Percentiles rank a stretch among this genome's conserved stretches.
Evolutionary conservation across 345 rosid species (phyloP).

Genomic region (Syzygium aromaticum): DNA sequence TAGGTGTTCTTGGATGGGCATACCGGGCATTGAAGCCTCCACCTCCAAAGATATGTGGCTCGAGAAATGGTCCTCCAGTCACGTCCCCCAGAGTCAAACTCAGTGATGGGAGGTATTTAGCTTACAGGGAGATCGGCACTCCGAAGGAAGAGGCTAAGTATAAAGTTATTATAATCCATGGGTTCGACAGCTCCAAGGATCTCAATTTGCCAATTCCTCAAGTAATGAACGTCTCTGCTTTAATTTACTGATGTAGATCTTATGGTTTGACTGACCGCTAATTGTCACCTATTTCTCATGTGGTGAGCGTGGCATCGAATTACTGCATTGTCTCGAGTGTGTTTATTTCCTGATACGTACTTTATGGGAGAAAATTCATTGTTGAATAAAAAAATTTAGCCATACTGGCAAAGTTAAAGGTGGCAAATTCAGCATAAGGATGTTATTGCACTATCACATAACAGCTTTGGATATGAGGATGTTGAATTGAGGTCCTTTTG

Average conservation of each 20-base stretch:
- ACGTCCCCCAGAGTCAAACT: constrained; percentile 68
- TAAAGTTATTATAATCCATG: constrained; percentile 59
- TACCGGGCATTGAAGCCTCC: constrained; percentile 55
- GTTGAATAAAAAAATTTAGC: background rate
- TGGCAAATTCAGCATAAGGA: background rate
- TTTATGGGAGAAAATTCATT: background rate
- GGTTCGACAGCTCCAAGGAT: constrained; percentile 61
- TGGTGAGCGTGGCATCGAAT: background rate
- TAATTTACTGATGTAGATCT: background rate
- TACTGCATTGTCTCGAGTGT: background rate
- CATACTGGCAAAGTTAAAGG: background rate
- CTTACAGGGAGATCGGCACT: constrained; percentile 69
- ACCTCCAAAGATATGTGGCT: constrained; percentile 65
- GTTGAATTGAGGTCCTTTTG: background rate
- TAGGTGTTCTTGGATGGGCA: constrained; percentile 45
- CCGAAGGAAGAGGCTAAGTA: constrained; percentile 46
- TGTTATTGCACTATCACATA: background rate
- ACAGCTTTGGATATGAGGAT: background rate
- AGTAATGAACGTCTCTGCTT: constrained; percentile 16
- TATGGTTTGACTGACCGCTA: background rate
- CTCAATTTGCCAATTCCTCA: constrained; percentile 35
- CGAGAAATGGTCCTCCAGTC: constrained; percentile 52
- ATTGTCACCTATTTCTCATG: background rate
- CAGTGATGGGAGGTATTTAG: constrained; percentile 68
- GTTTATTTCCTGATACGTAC: background rate